Conservation (phyloP, 345 rosid species). For the Ceriops decandra region DNA sequence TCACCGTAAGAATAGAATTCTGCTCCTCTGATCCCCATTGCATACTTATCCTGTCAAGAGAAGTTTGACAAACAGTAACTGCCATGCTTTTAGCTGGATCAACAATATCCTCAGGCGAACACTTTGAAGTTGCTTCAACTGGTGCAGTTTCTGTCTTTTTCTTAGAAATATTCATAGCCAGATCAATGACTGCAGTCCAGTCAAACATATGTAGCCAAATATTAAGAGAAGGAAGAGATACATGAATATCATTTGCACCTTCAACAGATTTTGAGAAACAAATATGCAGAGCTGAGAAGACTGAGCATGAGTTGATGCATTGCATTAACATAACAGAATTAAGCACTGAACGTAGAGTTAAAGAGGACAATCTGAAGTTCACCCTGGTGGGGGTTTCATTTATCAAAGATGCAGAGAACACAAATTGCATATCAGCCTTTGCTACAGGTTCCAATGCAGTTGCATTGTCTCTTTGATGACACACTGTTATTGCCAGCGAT, state of each 20-base stretch:
- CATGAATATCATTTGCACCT: slow-evolving; percentile 35
- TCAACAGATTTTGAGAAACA: slow-evolving; percentile 38
- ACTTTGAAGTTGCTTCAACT: slow-evolving; percentile 22
- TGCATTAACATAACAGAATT: slow-evolving; percentile 54
- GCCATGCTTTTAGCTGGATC: slow-evolving; percentile 18
- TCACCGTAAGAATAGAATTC: slow-evolving; percentile 31
- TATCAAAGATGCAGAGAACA: slow-evolving; percentile 51
- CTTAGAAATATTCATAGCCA: slow-evolving; percentile 33
- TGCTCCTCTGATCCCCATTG: slow-evolving; percentile 24
- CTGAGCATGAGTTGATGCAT: slow-evolving; percentile 38
- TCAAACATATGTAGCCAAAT: slow-evolving; percentile 62
- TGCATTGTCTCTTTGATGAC: slow-evolving; percentile 34
- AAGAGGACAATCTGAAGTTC: slow-evolving; percentile 45
- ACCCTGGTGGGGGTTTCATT: slow-evolving; percentile 40
- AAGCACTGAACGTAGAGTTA: slow-evolving; percentile 46
- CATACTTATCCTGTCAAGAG: slow-evolving; percentile 22
- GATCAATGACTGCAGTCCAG: slow-evolving; percentile 55
- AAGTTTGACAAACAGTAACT: slow-evolving; percentile 25
- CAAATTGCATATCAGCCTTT: slow-evolving; percentile 52
- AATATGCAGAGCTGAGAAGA: slow-evolving; percentile 45
- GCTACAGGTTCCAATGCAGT: slow-evolving; percentile 49
- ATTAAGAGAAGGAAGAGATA: slow-evolving; percentile 68
- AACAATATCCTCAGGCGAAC: slow-evolving; percentile 19
- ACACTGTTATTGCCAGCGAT: slow-evolving; percentile 41
- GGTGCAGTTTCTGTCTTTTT: slow-evolving; percentile 27